Evolutionary conservation across 1,139 yeast genomes (phyloP), one percentile per base, ranked within the genome.

Genomic region (Pichia sp.): DNA sequence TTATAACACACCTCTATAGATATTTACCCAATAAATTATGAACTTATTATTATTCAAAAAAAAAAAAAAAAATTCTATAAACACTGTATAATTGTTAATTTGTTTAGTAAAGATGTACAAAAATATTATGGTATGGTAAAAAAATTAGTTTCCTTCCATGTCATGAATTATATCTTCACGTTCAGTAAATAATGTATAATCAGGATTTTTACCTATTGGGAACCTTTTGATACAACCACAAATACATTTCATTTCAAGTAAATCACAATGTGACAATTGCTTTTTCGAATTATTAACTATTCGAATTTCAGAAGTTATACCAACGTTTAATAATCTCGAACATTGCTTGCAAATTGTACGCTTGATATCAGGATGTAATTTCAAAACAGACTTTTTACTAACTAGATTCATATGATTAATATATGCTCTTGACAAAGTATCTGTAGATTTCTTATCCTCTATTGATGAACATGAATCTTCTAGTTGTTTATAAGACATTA

Each of bases 261-360:
- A 51, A 55, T 72, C 69, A 52, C 63, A 55, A 11, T 50, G 60
- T 34, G 59, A 62, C 0, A 51, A 52, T 46, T 62, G 56, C 2
- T 53, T 50, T 39, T 58, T 56, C 54, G 69, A 48, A 49, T 56
- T 27, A 57, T 65, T 66, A 51, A 60, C 48, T 6, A 70, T 68
- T 67, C 57, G 66, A 67, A 26, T 69, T 43, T 39, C 62, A 55
- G 34, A 70, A 59, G 6, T 61, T 43, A 58, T 68, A 0, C 85
- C 85, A 0, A 81, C 76, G 0, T 75, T 59, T 49, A 75, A 66
- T 8, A 75, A 53, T 8, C 75, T 62, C 47, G 74, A 63, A 61
- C 94, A 85, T 30, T 63, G 65, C 56, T 82, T 83, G 63, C 94
- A 85, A 30, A 79, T 58, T 1, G 73, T 69, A 53, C 90, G 67